Conservation (phyloP, 2,329 filamentous ascomycete genomes). For the Diaporthe amygdali region DNA sequence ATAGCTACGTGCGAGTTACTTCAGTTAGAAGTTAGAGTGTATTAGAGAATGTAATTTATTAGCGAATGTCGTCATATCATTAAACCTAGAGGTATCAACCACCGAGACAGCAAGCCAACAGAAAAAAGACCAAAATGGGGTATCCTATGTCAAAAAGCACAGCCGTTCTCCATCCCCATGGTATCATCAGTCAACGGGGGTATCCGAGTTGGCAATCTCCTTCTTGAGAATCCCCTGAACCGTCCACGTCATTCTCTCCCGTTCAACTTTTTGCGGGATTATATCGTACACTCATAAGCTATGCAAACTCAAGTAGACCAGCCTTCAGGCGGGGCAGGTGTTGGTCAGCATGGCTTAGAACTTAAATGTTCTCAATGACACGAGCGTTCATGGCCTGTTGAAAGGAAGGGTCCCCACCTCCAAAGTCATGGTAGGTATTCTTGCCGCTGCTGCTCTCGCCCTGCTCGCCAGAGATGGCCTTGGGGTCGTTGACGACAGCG, state of each 20-base stretch:
- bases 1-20: too few species aligned
- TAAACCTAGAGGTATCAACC: conserved; percentile 12
- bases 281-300: conserved; percentile 15
- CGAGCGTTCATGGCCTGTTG: conserved; percentile 82
- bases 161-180: neutral
- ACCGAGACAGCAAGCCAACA: too few species aligned
- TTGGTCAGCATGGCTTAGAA: conserved; percentile 22
- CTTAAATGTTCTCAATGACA: conserved; percentile 85
- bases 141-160: conserved; percentile 24
- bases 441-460: conserved; percentile 46
- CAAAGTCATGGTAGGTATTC: conserved; percentile 53
- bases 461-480: conserved; percentile 39
- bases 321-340: conserved; percentile 6
- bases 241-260: neutral
- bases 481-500: conserved; percentile 46
- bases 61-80: conserved; percentile 19
- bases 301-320: conserved; percentile 22
- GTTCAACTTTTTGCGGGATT: neutral
- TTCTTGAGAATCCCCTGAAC: neutral
- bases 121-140: conserved; percentile 19
- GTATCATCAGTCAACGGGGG: neutral
- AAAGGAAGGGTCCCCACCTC: conserved; percentile 65
- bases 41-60: neutral
- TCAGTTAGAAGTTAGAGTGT: too few species aligned
- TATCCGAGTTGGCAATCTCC: neutral